Base-by-base conservation (phyloP, 176 grass and related monocot species). In the Poa pratensis region DNA sequence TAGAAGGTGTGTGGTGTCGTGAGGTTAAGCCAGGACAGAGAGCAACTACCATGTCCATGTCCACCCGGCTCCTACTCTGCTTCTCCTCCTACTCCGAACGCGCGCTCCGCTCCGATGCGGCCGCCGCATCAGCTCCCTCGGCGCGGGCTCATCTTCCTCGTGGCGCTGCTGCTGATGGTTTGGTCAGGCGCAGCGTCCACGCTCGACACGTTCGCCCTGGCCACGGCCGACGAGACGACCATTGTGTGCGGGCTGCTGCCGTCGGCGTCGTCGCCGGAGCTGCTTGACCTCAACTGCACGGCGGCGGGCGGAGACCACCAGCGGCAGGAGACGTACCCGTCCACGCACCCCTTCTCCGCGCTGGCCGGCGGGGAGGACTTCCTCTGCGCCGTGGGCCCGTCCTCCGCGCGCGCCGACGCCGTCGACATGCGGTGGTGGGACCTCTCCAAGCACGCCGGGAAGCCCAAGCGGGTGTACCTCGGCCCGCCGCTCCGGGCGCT, bases 361-460 rank as follows among this genome's bases (percentile, higher is more conserved):
- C 80, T 98, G 5, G 89, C 96, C 10, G 93, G 80, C 20, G 91
- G 93, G 1, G 85, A 95, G 57, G 69, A 90, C 28, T 98, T 95
- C 87, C 93, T 98, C 80, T 98, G 93, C 67, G 85, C 85, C 23
- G 77, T 98, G 13, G 85, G 90, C 0, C 87, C 85, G 0, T 85
- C 81, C 20, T 54, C 61, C 17, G 24, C 35, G 39, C 40, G 42
- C 26, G 7, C 62, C 6, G 87, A 62, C 48, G 75, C 32, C 53
- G 82, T 90, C 23, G 82, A 84, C 65, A 98, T 98, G 95, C 87
- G 81, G 5, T 98, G 95, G 95, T 98, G 96, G 96, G 89, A 94
- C 76, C 83, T 98, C 5, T 76, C 82, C 23, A 1, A 9, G 13
- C 58, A 82, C 48, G 40, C 26, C 0, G 27, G 48, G 46, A 32